Conservation (phyloP, 345 rosid genomes). For the Citrus australasica region DNA sequence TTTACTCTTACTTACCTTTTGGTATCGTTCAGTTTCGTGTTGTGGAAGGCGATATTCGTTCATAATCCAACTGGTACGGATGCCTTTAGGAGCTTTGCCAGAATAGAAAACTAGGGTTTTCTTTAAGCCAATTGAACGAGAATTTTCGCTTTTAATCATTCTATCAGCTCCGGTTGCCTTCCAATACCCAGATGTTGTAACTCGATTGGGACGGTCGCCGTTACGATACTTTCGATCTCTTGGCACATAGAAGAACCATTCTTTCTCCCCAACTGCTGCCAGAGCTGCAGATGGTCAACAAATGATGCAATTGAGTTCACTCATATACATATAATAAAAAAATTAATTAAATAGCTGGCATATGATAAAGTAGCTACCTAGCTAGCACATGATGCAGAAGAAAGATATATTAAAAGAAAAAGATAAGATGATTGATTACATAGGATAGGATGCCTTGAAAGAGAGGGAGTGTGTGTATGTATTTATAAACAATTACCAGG, state of each 20-base stretch:
- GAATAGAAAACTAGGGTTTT: conserved; percentile 99
- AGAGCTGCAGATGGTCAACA: conserved; percentile 40
- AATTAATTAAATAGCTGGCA: too few species aligned
- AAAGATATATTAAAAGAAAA: neutral
- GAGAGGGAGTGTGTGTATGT: neutral
- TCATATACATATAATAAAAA: too few species aligned
- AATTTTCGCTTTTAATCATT: conserved; percentile 77
- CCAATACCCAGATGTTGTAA: conserved; percentile 97
- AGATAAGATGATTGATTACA: neutral
- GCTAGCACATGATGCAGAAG: neutral
- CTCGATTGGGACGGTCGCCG: conserved; percentile 96
- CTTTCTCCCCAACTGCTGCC: conserved; percentile 99
- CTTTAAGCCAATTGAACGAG: conserved; percentile 82
- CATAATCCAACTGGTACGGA: conserved; percentile 99
- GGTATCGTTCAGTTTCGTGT: conserved; percentile 83
- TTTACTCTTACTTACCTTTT: conserved; percentile 51
- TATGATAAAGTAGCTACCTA: neutral
- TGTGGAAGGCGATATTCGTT: conserved; percentile 98
- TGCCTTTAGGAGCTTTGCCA: conserved; percentile 97
- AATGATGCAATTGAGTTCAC: neutral
- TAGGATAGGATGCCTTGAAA: conserved; percentile 2
- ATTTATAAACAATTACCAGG: conserved; percentile 58
- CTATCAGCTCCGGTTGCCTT: conserved; percentile 99
- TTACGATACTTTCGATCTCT: conserved; percentile 92
- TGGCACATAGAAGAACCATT: conserved; percentile 98